Conservation (phyloP, 2,329 filamentous ascomycete genomes). For the Escovopsis weberi region DNA sequence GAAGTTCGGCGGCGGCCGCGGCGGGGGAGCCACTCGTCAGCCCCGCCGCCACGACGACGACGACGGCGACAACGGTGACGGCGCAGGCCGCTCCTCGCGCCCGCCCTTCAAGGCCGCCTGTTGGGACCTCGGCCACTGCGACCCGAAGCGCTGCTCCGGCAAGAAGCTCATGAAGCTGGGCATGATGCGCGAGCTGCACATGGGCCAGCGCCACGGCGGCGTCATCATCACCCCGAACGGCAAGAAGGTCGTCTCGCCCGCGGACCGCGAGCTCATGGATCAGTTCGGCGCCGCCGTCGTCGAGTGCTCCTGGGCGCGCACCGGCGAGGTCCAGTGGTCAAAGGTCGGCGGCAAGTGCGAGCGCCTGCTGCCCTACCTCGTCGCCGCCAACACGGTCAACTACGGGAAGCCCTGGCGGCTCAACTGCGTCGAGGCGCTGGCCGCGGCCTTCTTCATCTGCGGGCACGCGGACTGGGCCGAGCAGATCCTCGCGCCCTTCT, state of each 20-base stretch:
- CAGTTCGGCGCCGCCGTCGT: slow-evolving; percentile 89
- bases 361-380: slow-evolving; percentile 79
- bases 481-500: slow-evolving; percentile 68
- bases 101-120: slow-evolving; percentile 79
- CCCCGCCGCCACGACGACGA: slow-evolving; percentile 32
- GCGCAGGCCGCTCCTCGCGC: slow-evolving; percentile 17
- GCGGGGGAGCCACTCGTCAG: slow-evolving; percentile 29
- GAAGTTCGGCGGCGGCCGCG: slow-evolving; percentile 45
- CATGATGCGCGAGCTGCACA: slow-evolving; percentile 80
- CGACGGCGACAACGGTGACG: slow-evolving; percentile 18
- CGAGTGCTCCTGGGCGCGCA: slow-evolving; percentile 91
- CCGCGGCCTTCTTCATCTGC: slow-evolving; percentile 85
- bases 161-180: slow-evolving; percentile 88
- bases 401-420: slow-evolving; percentile 91
- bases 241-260: slow-evolving; percentile 69
- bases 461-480: slow-evolving; percentile 84
- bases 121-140: slow-evolving; percentile 96
- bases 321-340: slow-evolving; percentile 78
- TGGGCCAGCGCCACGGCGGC: slow-evolving; percentile 83
- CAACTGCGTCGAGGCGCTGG: slow-evolving; percentile 91
- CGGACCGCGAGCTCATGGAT: slow-evolving; percentile 68
- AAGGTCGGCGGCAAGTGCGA: slow-evolving; percentile 91
- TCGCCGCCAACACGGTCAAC: slow-evolving; percentile 93
- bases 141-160: slow-evolving; percentile 89
- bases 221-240: slow-evolving; percentile 94